These are phyloP conservation scores for Nannochloropsis oceanica DNA, from an alignment of 108 stramenopile genomes.

Conservation along the genomic window DNA sequence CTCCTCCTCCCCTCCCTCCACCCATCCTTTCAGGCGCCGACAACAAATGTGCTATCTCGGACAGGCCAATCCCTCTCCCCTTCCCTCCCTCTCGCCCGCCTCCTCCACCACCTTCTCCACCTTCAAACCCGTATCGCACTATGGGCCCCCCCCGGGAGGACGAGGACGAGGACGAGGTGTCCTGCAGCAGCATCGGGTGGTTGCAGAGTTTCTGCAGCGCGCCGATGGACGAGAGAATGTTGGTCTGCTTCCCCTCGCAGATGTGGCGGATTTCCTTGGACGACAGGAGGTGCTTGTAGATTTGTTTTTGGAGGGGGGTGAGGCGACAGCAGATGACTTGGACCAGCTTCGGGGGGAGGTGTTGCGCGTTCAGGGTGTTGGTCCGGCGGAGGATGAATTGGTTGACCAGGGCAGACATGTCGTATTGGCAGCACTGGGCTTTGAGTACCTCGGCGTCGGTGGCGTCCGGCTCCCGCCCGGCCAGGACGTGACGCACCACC, in stretches of 20 bases:
- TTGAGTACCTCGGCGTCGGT: conserved; percentile 57
- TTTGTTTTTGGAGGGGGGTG: conserved; percentile 79
- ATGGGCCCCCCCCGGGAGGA: background rate
- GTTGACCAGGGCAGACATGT: conserved; percentile 76
- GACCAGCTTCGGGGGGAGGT: conserved; percentile 91
- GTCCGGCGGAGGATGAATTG: conserved; percentile 87
- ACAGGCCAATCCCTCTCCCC: background rate
- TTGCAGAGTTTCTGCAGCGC: conserved; percentile 76
- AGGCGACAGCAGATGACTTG: conserved; percentile 92
- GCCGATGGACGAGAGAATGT: conserved; percentile 79
- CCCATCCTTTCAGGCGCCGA: conserved; percentile 70
- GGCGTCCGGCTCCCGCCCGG: conserved; percentile 89
- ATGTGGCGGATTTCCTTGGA: conserved; percentile 86
- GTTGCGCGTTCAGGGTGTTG: conserved; percentile 89
- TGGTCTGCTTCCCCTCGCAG: conserved; percentile 88
- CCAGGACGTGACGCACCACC: conserved; percentile 62
- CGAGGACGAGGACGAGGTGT: conserved; percentile 37
- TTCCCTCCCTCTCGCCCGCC: background rate
- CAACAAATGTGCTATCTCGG: conserved; percentile 59
- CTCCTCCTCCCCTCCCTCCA: conserved; percentile 57
- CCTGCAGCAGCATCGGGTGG: conserved; percentile 67
- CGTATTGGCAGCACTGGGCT: conserved; percentile 66
- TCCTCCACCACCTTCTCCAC: background rate
- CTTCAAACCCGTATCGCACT: background rate
- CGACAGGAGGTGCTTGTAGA: conserved; percentile 79